phyloP scores from a whole-genome alignment of 805 yeast genomes.

The Scheffersomyces amazonensis region DNA sequence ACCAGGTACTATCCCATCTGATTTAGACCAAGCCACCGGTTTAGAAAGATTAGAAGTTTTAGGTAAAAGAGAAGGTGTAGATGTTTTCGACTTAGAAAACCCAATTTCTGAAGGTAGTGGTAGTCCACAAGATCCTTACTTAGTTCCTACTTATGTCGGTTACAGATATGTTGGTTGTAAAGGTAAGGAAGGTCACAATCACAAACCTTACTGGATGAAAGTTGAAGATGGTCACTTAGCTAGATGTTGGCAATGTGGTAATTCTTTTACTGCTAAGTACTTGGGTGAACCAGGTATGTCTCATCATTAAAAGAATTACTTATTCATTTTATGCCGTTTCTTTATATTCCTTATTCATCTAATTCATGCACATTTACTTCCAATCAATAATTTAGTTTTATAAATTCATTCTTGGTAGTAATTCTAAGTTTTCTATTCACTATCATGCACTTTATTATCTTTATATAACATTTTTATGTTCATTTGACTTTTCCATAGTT shows the following conservation, averaged over 20 bases:
- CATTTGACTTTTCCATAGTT: no score
- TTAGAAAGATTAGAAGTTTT: slow-evolving; percentile 92
- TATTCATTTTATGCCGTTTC: no score
- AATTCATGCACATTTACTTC: no score
- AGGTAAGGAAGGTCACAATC: slow-evolving; percentile 93
- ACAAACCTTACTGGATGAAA: slow-evolving; percentile 87
- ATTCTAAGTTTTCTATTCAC: no score
- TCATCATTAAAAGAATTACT: slow-evolving; percentile 41
- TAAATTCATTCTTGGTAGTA: no score
- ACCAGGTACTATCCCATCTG: slow-evolving; percentile 85
- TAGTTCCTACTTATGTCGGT: slow-evolving; percentile 87
- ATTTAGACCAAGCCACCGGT: slow-evolving; percentile 97
- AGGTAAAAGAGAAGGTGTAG: slow-evolving; percentile 94
- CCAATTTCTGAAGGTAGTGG: slow-evolving; percentile 87
- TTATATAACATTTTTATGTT: no score
- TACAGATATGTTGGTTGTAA: slow-evolving; percentile 96
- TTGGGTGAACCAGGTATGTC: slow-evolving; percentile 76
- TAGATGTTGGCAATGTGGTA: slow-evolving; percentile 99
- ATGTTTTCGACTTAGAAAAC: slow-evolving; percentile 86
- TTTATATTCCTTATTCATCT: no score
- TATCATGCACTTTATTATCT: no score
- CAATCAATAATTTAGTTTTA: no score
- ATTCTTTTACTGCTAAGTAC: slow-evolving; percentile 84
- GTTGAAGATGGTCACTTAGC: slow-evolving; percentile 79
- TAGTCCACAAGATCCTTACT: slow-evolving; percentile 83